Evolutionary conservation across 2,329 filamentous ascomycete species (phyloP), one percentile per base, ranked within the genome.

Genomic region (Fusarium vanettenii): DNA sequence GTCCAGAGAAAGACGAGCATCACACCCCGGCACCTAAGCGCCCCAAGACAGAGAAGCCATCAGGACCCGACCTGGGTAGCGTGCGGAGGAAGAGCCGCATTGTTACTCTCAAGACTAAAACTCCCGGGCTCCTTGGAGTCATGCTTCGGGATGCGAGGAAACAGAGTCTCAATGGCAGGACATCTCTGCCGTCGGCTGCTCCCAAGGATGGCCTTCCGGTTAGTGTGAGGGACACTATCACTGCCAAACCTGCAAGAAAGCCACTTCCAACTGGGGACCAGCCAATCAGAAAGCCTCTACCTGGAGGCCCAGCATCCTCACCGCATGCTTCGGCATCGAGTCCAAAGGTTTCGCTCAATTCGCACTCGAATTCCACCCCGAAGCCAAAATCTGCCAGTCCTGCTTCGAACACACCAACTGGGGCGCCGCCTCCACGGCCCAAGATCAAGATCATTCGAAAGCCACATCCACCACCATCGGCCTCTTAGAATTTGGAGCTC

Each of bases 361-460:
- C 72, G 2, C 70, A 76, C 39, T 72, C 73, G 5, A 70, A 55
- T 31, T 69, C 77, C 6, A 74, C 75, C 5, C 70, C 79, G 3
- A 72, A 73, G 14, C 69, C 75, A 10, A 81, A 79, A 56, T 68
- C 74, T 25, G 69, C 72, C 22, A 80, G 75, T 61, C 76, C 78
- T n/a, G 68, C 75, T 5, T 66, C 75, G 13, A 69, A 67, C 7
- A 79, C 79, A 6, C 80, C 80, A 3, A 69, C 72, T 20, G 74
- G 72, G 56, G 66, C 72, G 16, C 64, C 76, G 14, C 61, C 71
- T 18, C 77, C 77, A 25, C 75, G 81, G 29, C 80, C 81, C 2
- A 84, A 84, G 72, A 84, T 84, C 27, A 84, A 84, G 56, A 80
- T 84, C 48, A 80, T 84, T n/a, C 78, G 81, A 55, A 84, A 83